phyloP scores from a whole-genome alignment of 768 basidiomycete genomes.

The Leccinum broughii region DNA sequence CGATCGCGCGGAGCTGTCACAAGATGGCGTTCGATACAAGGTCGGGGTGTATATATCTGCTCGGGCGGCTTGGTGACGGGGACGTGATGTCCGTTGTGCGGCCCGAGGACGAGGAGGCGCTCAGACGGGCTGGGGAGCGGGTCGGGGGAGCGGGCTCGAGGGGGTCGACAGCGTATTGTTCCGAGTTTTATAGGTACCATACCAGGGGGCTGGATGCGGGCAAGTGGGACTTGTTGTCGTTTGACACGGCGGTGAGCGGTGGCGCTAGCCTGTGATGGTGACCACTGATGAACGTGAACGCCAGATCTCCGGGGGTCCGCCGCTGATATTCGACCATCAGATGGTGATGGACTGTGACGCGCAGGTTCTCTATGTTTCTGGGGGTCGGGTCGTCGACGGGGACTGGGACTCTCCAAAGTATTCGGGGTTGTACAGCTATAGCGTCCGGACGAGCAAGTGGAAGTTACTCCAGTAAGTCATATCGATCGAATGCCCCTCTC shows the following conservation, averaged over 20 bases:
- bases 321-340: conserved; percentile 77
- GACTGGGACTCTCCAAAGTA: conserved; percentile 61
- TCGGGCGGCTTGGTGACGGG: conserved; percentile 66
- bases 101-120: conserved; percentile 23
- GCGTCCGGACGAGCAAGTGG: conserved; percentile 67
- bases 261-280: too few species aligned
- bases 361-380: conserved; percentile 74
- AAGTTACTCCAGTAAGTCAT: conserved; percentile 59
- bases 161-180: conserved; percentile 41
- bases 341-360: conserved; percentile 72
- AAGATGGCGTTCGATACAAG: conserved; percentile 80
- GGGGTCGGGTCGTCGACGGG: conserved; percentile 70
- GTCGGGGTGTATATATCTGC: conserved; percentile 67
- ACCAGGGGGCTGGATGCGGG: conserved; percentile 43
- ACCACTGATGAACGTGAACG: not conserved
- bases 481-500: not conserved
- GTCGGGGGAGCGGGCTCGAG: conserved; percentile 1
- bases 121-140: conserved; percentile 25
- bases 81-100: conserved; percentile 38
- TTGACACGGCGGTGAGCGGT: conserved; percentile 61
- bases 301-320: conserved; percentile 67
- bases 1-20: conserved; percentile 72
- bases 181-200: conserved; percentile 76
- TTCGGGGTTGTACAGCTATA: conserved; percentile 74
- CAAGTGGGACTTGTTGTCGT: conserved; percentile 70